phyloP scores from a whole-genome alignment of 2,329 filamentous ascomycete species.

The Pyrenochaeta sp. region DNA sequence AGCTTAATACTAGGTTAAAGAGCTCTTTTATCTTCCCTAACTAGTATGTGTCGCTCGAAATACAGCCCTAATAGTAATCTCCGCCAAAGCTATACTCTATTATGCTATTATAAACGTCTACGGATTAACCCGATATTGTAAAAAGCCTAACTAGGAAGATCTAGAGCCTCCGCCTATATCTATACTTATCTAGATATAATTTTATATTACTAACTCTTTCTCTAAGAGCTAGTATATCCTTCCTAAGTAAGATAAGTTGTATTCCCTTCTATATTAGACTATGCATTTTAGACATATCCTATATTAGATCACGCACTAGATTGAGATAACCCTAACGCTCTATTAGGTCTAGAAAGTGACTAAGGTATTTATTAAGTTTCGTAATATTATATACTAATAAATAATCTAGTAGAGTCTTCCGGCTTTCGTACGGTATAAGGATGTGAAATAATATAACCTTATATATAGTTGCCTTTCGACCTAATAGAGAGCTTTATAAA shows the following conservation, averaged over 20 bases:
- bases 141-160: constrained; percentile 5
- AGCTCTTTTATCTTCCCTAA: neutral
- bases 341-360: neutral
- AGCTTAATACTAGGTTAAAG: neutral
- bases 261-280: constrained; percentile 3
- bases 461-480: too few relatives aligned
- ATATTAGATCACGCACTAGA: constrained; percentile 5
- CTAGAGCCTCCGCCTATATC: constrained; percentile 1
- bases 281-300: constrained; percentile 3
- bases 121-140: neutral
- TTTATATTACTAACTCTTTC: neutral
- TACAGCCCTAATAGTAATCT: neutral
- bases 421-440: neutral
- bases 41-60: neutral
- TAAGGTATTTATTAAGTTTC: neutral
- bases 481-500: too few relatives aligned
- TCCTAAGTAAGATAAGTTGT: constrained; percentile 2
- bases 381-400: constrained; percentile 6
- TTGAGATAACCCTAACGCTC: neutral
- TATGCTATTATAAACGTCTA: neutral
- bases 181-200: neutral
- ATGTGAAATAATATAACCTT: neutral
- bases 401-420: neutral
- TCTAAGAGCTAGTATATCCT: neutral
- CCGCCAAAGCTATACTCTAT: neutral